phyloP scores from a whole-genome alignment of 2,329 filamentous ascomycete species.

The Fusarium beomiforme region DNA sequence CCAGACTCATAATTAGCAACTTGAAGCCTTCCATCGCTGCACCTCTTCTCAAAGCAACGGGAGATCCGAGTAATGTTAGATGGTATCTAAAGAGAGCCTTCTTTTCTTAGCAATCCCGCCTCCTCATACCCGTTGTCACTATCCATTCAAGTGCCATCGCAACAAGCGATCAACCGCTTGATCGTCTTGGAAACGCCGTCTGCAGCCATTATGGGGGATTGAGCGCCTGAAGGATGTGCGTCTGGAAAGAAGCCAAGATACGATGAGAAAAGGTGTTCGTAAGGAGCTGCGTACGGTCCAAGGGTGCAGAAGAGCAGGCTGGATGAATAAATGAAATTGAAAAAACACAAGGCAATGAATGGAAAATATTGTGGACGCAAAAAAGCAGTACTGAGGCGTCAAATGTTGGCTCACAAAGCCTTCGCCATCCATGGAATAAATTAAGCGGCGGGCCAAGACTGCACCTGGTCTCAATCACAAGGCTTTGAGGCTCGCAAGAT shows the following conservation, averaged over 20 bases:
- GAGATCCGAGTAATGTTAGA: conserved; percentile 71
- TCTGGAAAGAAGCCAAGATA: neutral
- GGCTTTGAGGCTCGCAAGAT: conserved; percentile 26
- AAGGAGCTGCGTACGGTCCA: too few species aligned
- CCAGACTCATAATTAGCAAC: conserved; percentile 71
- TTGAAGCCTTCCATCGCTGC: conserved; percentile 63
- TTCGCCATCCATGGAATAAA: conserved; percentile 19
- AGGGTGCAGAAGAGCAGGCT: neutral
- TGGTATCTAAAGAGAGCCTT: conserved; percentile 59
- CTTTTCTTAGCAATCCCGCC: conserved; percentile 48
- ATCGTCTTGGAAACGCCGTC: conserved; percentile 15
- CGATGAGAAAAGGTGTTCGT: neutral
- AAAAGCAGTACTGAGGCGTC: conserved; percentile 7
- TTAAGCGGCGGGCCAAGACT: conserved; percentile 38
- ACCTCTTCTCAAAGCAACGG: conserved; percentile 63
- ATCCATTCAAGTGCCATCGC: conserved; percentile 66
- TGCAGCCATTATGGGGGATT: conserved; percentile 3
- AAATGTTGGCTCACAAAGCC: conserved; percentile 8
- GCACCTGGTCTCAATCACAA: conserved; percentile 28
- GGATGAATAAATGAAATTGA: neutral
- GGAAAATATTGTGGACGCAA: neutral
- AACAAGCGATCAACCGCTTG: conserved; percentile 63
- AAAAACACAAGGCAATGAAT: neutral
- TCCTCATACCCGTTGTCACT: conserved; percentile 60
- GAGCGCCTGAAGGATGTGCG: neutral